Percentiles rank a stretch among this genome's conserved stretches.
These are phyloP conservation scores for Sporothrix curviconia DNA, from an alignment of 2,329 filamentous ascomycete genomes.

Conservation along the genomic window DNA sequence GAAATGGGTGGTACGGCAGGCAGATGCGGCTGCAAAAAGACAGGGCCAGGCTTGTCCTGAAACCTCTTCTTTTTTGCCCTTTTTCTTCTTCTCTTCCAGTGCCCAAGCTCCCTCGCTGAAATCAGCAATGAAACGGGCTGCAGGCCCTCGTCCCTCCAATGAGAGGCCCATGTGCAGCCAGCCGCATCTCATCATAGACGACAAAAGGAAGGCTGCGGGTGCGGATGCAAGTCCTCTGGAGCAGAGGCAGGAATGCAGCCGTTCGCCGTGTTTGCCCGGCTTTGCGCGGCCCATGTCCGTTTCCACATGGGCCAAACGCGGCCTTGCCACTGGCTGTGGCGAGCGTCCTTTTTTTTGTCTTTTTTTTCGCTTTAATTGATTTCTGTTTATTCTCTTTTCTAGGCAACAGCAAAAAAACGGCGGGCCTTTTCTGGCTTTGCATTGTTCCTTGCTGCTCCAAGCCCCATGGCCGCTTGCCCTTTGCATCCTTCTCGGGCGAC, in stretches of 20 bases:
- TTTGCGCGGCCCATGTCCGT: not conserved
- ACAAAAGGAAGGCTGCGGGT: not conserved
- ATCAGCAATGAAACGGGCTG: no score
- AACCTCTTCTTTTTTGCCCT: no score
- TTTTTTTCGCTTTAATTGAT: no score
- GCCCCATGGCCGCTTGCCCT: not conserved
- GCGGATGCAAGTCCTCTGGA: not conserved
- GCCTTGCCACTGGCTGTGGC: slow-evolving; percentile 11
- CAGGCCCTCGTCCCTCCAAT: no score
- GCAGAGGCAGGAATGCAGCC: not conserved
- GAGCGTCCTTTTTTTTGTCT: not conserved
- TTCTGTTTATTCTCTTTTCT: not conserved
- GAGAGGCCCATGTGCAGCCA: not conserved
- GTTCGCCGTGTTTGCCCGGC: slow-evolving; percentile 9
- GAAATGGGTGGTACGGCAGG: no score
- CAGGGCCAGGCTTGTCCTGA: no score
- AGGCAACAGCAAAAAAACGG: not conserved
- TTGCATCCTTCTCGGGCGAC: not conserved
- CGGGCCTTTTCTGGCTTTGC: not conserved
- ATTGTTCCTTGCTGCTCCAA: not conserved
- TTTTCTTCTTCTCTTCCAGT: no score
- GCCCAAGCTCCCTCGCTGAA: no score
- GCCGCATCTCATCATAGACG: not conserved
- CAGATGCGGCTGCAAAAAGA: no score
- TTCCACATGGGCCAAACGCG: slow-evolving; percentile 11